Percentiles rank a stretch among this genome's conserved stretches.
Evolutionary conservation across 2,329 filamentous ascomycete genomes (phyloP).

Genomic region (Colletotrichum neosansevieriae): DNA sequence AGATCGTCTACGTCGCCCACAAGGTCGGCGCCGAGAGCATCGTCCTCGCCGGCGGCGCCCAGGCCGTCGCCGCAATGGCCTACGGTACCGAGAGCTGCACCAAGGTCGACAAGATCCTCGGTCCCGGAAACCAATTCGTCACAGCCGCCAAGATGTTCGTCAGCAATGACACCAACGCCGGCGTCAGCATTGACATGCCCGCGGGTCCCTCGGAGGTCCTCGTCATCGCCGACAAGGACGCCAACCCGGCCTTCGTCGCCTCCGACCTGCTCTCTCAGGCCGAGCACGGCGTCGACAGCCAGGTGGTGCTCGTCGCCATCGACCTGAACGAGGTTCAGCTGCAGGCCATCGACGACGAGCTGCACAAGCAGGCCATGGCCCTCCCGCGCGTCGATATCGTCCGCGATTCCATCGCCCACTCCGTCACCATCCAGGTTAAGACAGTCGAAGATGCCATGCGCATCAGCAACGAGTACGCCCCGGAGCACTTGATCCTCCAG

Average conservation of each 20-base stretch:
- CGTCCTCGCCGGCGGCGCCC: constrained; percentile 93
- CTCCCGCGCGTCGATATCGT: constrained; percentile 95
- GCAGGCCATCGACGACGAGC: constrained; percentile 87
- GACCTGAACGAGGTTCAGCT: constrained; percentile 80
- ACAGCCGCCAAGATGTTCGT: constrained; percentile 99
- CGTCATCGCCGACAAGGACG: constrained; percentile 89
- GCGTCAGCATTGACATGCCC: constrained; percentile 98
- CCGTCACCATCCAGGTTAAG: constrained; percentile 83
- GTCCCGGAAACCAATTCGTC: constrained; percentile 97
- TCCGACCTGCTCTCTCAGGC: constrained; percentile 95
- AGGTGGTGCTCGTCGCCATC: constrained; percentile 91
- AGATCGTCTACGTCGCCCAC: constrained; percentile 97
- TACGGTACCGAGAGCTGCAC: constrained; percentile 94
- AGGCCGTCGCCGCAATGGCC: constrained; percentile 95
- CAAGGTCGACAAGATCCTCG: constrained; percentile 99
- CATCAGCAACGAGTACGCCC: constrained; percentile 93
- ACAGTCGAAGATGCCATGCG: constrained; percentile 79
- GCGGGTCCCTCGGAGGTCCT: constrained; percentile 96
- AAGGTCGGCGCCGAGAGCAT: constrained; percentile 97
- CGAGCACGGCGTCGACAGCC: constrained; percentile 95
- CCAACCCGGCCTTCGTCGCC: constrained; percentile 94
- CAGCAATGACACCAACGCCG: constrained; percentile 95
- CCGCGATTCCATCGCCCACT: constrained; percentile 89
- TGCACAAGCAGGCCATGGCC: constrained; percentile 87
- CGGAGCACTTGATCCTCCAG: constrained; percentile 96